phyloP scores from a whole-genome alignment of 139 green algal genomes.

The Coccomyxa sp. region DNA sequence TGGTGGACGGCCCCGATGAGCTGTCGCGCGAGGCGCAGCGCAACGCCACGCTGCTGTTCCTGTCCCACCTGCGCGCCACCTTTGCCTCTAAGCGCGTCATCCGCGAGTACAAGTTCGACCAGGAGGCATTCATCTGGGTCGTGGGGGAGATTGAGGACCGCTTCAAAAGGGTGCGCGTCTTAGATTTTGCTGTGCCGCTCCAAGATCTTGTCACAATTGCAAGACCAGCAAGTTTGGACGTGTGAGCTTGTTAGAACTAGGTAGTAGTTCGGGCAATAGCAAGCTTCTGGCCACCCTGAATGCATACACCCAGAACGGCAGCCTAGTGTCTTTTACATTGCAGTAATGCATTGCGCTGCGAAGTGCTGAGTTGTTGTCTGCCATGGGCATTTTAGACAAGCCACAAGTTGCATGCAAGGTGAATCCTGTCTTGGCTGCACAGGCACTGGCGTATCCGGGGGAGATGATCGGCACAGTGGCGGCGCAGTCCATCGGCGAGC shows the following conservation, averaged over 20 bases:
- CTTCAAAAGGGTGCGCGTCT: constrained; percentile 47
- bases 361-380: no score
- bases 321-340: no score
- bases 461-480: constrained; percentile 93
- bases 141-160: constrained; percentile 83
- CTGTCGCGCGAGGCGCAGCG: constrained; percentile 87
- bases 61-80: constrained; percentile 74
- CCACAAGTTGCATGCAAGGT: no score
- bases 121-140: constrained; percentile 86
- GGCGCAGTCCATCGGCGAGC: constrained; percentile 96
- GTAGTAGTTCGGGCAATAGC: no score
- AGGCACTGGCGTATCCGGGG: constrained; percentile 64
- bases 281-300: background rate
- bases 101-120: constrained; percentile 75
- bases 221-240: background rate
- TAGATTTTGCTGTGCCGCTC: background rate
- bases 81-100: constrained; percentile 87
- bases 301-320: background rate
- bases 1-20: constrained; percentile 79
- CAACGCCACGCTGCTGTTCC: constrained; percentile 94
- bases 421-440: constrained; percentile 5
- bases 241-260: background rate
- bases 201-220: background rate
- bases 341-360: no score
- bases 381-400: no score